Evolutionary conservation across 2,329 filamentous ascomycete genomes (phyloP).

Genomic region (Paecilomyces formosus): DNA sequence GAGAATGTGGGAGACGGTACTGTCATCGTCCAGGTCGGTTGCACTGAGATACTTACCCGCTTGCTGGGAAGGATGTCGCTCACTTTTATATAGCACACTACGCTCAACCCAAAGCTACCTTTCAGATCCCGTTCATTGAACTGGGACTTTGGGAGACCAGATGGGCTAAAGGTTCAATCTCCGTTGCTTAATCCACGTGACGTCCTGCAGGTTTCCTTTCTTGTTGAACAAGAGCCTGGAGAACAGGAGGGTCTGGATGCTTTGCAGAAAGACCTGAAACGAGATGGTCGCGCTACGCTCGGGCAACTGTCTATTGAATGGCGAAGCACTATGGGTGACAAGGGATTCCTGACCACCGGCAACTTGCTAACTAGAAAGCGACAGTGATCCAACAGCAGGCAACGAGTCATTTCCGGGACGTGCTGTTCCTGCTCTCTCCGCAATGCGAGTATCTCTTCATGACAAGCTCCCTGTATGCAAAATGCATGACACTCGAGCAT

Average conservation of each 20-base stretch:
- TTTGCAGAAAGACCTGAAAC: slow-evolving; percentile 40
- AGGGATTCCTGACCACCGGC: slow-evolving; percentile 79
- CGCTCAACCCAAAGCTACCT: slow-evolving; percentile 44
- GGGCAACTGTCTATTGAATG: slow-evolving; percentile 82
- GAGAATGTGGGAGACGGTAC: slow-evolving; percentile 86
- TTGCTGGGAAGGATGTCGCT: neutral
- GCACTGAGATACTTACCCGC: slow-evolving; percentile 3
- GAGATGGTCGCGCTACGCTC: slow-evolving; percentile 53
- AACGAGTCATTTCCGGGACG: neutral
- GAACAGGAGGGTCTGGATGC: slow-evolving; percentile 45
- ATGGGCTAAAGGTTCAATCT: slow-evolving; percentile 20
- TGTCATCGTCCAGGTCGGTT: slow-evolving; percentile 64
- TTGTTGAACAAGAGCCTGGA: slow-evolving; percentile 49
- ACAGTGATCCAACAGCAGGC: slow-evolving; percentile 1
- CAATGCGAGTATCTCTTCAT: neutral
- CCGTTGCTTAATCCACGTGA: slow-evolving; percentile 54
- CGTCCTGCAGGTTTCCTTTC: slow-evolving; percentile 58
- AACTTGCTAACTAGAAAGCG: slow-evolving; percentile 53
- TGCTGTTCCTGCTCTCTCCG: neutral
- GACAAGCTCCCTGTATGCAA: neutral
- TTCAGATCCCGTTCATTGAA: slow-evolving; percentile 49
- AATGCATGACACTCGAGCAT: neutral
- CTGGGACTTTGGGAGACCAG: slow-evolving; percentile 41
- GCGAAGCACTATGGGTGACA: slow-evolving; percentile 83
- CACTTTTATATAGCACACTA: slow-evolving; percentile 32